Conservation (phyloP, 352 stramenopile genomes). For the Thraustochytrium sp. region DNA sequence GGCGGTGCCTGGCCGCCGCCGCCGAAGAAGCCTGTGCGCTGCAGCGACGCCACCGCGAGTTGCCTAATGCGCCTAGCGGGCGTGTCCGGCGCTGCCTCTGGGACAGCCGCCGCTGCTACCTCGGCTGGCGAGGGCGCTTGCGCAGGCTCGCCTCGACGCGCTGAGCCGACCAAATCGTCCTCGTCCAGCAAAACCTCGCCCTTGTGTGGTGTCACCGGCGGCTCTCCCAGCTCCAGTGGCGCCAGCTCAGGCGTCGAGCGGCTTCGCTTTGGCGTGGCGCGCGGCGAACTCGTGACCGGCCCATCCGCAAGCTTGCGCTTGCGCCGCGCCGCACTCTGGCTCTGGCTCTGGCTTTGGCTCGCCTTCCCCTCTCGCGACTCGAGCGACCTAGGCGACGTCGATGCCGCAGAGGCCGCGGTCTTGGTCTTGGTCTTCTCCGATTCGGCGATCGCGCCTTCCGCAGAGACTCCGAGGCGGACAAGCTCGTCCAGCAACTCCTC, state of each 20-base stretch:
- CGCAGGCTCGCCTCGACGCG: neutral
- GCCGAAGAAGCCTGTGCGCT: neutral
- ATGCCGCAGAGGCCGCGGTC: neutral
- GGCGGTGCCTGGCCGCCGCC: neutral
- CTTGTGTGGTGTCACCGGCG: neutral
- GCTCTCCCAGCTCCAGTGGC: neutral
- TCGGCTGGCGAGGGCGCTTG: neutral
- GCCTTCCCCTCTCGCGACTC: neutral
- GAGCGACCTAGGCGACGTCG: neutral
- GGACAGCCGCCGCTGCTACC: neutral
- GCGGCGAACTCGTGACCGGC: neutral
- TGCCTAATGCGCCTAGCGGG: neutral
- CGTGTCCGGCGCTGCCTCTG: neutral
- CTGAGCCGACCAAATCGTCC: neutral
- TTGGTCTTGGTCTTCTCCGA: too few species aligned
- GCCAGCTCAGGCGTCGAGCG: neutral
- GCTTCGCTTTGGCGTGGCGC: neutral
- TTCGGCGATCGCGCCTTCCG: too few species aligned
- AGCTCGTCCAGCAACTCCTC: constrained; percentile 29
- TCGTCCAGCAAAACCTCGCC: neutral
- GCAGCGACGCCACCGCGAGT: neutral
- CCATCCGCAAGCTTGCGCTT: neutral
- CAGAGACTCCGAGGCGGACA: neutral
- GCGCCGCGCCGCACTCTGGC: neutral
- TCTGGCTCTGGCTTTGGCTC: neutral